Percentiles rank a stretch among this genome's conserved stretches.
Conservation (phyloP, 805 yeast genomes). For the Tetrapisispora phaffii region DNA sequence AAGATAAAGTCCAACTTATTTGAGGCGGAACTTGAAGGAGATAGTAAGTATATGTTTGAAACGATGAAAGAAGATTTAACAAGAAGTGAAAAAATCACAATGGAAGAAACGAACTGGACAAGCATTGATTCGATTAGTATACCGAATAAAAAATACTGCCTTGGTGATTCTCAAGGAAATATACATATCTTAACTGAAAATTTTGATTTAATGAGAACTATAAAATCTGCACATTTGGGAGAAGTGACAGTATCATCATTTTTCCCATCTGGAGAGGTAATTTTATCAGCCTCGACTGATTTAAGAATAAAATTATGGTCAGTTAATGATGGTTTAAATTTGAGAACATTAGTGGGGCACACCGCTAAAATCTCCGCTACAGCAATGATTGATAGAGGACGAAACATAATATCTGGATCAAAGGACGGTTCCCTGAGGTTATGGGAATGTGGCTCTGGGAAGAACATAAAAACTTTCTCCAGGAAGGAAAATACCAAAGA, state of each 20-base stretch:
- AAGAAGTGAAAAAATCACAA: background rate
- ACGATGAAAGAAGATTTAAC: background rate
- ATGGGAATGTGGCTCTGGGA: constrained; percentile 64
- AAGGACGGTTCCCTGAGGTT: constrained; percentile 46
- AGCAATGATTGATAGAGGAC: constrained; percentile 50
- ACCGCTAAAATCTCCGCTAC: constrained; percentile 39
- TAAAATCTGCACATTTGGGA: constrained; percentile 39
- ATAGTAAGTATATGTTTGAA: constrained; percentile 8
- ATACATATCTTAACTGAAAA: constrained; percentile 17
- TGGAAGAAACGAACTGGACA: constrained; percentile 17
- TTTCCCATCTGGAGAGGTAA: constrained; percentile 59
- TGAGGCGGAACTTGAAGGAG: constrained; percentile 9
- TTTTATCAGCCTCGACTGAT: constrained; percentile 52
- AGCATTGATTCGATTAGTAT: constrained; percentile 29
- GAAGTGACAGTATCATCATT: constrained; percentile 37
- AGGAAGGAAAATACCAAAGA: constrained; percentile 31
- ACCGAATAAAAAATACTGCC: constrained; percentile 17
- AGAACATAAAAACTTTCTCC: constrained; percentile 32
- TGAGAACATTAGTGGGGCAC: constrained; percentile 46
- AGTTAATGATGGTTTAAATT: constrained; percentile 35
- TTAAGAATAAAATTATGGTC: constrained; percentile 55
- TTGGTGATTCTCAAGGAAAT: constrained; percentile 32
- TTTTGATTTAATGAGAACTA: constrained; percentile 9
- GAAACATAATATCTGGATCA: constrained; percentile 52
- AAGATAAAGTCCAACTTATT: constrained; percentile 6